Conservation (phyloP, 2,329 filamentous ascomycete genomes). For the Aspergillus flavus region DNA sequence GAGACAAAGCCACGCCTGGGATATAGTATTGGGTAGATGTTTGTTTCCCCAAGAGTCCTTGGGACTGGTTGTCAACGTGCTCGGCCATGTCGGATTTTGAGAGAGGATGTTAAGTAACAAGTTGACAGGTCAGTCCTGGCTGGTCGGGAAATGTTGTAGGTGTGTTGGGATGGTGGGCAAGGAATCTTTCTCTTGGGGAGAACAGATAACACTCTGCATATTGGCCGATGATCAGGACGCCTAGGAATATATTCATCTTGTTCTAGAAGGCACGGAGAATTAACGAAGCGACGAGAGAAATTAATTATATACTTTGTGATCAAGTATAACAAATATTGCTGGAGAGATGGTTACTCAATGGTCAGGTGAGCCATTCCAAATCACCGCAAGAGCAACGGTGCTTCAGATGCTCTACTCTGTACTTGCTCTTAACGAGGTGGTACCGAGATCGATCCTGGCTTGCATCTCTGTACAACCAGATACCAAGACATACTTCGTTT, state of each 20-base stretch:
- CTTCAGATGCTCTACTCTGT: not conserved
- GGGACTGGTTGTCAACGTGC: constrained; percentile 6
- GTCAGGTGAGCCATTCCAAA: not conserved
- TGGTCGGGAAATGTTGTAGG: not conserved
- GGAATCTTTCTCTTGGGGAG: not conserved
- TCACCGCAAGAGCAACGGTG: not conserved
- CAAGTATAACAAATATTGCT: not conserved
- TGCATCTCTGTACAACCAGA: not conserved
- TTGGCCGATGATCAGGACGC: not conserved
- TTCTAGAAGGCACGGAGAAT: not conserved
- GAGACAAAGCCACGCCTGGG: constrained; percentile 24
- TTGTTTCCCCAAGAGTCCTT: not conserved
- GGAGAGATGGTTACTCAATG: not conserved
- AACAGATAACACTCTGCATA: not conserved
- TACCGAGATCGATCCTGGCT: not conserved
- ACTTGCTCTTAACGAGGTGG: not conserved
- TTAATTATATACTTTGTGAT: not conserved
- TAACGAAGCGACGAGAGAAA: not conserved
- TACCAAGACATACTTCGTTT: not conserved
- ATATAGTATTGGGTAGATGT: constrained; percentile 3
- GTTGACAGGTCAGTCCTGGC: not conserved
- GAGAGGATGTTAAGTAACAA: not conserved
- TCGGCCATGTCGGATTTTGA: not conserved
- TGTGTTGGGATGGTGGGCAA: not conserved
- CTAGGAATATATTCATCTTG: not conserved